Evolutionary conservation across 2,329 filamentous ascomycete species (phyloP).

Genomic region (Beauveria pseudobassiana): DNA sequence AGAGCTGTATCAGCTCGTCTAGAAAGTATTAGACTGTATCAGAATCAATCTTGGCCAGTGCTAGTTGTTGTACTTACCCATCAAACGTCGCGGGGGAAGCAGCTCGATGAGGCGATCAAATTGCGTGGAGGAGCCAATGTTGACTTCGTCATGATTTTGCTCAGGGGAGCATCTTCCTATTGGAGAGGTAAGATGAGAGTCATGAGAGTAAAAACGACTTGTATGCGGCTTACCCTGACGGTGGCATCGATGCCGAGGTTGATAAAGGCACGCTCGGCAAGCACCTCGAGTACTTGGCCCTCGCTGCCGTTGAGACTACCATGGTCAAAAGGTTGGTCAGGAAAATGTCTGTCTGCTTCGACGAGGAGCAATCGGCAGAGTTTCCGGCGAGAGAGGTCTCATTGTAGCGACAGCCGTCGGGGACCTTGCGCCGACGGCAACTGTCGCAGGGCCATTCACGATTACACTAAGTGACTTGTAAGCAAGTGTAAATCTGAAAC

Average conservation of each 20-base stretch:
- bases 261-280: conserved; percentile 17
- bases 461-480: conserved; percentile 20
- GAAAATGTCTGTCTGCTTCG: conserved; percentile 1
- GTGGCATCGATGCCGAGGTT: conserved; percentile 16
- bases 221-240: neutral
- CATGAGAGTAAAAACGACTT: too few relatives aligned
- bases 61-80: conserved; percentile 15
- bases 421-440: conserved; percentile 24
- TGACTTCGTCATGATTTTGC: conserved; percentile 15
- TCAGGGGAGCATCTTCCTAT: conserved; percentile 10
- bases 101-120: conserved; percentile 19
- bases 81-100: conserved; percentile 19
- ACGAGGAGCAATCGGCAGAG: neutral
- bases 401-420: conserved; percentile 22
- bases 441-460: conserved; percentile 27
- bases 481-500: neutral
- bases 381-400: conserved; percentile 11
- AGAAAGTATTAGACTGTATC: neutral
- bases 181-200: neutral
- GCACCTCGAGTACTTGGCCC: conserved; percentile 14
- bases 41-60: neutral
- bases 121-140: conserved; percentile 16
- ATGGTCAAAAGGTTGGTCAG: neutral
- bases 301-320: conserved; percentile 4
- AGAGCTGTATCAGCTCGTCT: conserved; percentile 23